Evolutionary conservation across 2,329 filamentous ascomycete species (phyloP).

Genomic region (Torrubiellomyces zombiae): DNA sequence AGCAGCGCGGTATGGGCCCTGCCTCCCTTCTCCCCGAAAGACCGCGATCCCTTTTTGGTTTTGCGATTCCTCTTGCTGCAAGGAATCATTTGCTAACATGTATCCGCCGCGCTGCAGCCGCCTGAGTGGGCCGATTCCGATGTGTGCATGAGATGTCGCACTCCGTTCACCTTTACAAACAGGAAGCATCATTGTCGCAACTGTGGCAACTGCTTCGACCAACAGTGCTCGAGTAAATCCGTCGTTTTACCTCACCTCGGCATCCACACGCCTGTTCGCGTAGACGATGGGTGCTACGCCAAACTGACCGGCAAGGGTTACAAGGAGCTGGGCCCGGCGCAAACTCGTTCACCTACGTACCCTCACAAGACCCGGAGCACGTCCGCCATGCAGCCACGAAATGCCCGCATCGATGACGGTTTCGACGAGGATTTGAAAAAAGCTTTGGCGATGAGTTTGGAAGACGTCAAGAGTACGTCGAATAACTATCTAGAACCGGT

Average conservation of each 20-base stretch:
- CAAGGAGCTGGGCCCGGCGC: constrained; percentile 23
- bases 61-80: too few species aligned
- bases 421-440: constrained; percentile 93
- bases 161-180: constrained; percentile 92
- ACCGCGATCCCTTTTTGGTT: too few species aligned
- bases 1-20: constrained; percentile 62
- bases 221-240: constrained; percentile 80
- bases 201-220: constrained; percentile 94
- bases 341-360: constrained; percentile 30
- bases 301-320: constrained; percentile 62
- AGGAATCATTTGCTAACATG: not conserved
- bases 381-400: constrained; percentile 70
- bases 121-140: constrained; percentile 97
- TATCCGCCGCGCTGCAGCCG: constrained; percentile 39
- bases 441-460: constrained; percentile 89
- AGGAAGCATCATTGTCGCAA: constrained; percentile 97
- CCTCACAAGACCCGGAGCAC: constrained; percentile 49
- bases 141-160: constrained; percentile 95
- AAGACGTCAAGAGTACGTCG: constrained; percentile 67
- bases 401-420: constrained; percentile 70
- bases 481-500: constrained; percentile 54
- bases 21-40: too few species aligned
- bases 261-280: constrained; percentile 77
- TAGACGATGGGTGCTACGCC: constrained; percentile 89
- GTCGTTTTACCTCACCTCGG: constrained; percentile 83